Evolutionary conservation across 306 rosid genomes (phyloP).

Genomic region (Oemleria cerasiformis): DNA sequence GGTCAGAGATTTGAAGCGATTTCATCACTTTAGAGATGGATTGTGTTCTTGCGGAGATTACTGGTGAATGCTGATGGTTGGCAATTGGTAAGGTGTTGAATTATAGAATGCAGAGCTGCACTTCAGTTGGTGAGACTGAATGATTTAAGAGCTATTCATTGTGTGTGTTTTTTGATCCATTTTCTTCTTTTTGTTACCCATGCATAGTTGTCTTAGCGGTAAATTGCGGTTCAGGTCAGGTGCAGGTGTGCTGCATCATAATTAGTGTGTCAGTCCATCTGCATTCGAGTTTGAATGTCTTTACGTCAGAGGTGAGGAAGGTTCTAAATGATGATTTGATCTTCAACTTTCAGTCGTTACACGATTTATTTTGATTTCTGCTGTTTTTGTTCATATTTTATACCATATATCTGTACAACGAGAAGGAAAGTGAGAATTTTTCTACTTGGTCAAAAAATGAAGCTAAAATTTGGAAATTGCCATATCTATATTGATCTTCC

Average conservation of each 20-base stretch:
- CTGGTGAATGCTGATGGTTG: conserved; percentile 58
- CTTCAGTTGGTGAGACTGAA: too few relatives aligned
- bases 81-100: not conserved
- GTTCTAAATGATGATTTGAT: not conserved
- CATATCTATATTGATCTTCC: not conserved
- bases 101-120: not conserved
- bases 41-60: conserved; percentile 70
- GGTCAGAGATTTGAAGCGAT: conserved; percentile 72
- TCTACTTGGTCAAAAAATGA: not conserved
- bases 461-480: not conserved
- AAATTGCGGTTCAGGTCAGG: too few relatives aligned
- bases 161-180: too few relatives aligned
- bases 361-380: not conserved
- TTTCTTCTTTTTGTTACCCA: too few relatives aligned
- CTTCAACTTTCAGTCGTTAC: not conserved
- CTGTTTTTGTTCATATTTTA: not conserved
- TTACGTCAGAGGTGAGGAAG: too few relatives aligned
- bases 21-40: conserved; percentile 75
- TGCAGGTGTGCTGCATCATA: too few relatives aligned
- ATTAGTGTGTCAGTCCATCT: too few relatives aligned
- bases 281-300: too few relatives aligned
- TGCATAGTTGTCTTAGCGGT: too few relatives aligned
- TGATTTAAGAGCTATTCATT: too few relatives aligned
- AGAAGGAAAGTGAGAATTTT: not conserved
- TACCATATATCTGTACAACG: not conserved